Conservation (phyloP, 2,329 filamentous ascomycete species). For the Aspergillus felis region DNA sequence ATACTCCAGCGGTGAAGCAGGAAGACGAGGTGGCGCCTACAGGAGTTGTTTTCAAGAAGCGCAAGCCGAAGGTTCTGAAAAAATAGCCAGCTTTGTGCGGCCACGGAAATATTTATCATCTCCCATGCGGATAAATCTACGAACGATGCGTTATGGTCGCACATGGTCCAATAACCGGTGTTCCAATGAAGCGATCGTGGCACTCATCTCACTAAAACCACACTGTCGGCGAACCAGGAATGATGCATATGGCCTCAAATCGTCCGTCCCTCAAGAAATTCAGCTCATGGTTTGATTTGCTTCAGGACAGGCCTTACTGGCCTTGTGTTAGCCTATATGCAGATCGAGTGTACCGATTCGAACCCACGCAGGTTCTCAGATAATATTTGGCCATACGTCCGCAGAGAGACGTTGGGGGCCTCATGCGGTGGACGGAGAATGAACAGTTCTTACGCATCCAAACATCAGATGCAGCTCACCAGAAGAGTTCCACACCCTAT, state of each 20-base stretch:
- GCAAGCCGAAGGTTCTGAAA: conserved; percentile 44
- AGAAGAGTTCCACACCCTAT: background rate
- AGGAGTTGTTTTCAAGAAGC: conserved; percentile 47
- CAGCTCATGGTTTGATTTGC: background rate
- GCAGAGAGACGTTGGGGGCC: background rate
- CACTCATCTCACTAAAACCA: background rate
- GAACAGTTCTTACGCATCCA: background rate
- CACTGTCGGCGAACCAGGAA: background rate
- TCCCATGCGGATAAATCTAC: background rate
- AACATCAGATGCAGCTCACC: background rate
- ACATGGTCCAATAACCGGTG: background rate
- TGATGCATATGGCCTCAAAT: background rate
- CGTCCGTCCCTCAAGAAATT: background rate
- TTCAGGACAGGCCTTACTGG: background rate
- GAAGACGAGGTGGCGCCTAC: conserved; percentile 21
- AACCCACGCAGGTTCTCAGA: too few relatives aligned
- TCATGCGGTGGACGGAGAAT: background rate
- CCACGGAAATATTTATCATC: background rate
- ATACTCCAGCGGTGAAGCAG: conserved; percentile 6
- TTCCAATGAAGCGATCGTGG: background rate
- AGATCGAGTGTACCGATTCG: too few relatives aligned
- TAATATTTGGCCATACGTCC: background rate
- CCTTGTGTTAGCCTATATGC: background rate
- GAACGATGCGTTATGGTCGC: background rate
- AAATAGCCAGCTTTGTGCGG: conserved; percentile 21